phyloP scores from a whole-genome alignment of 306 rosid species.

The Fragaria ananassa region DNA sequence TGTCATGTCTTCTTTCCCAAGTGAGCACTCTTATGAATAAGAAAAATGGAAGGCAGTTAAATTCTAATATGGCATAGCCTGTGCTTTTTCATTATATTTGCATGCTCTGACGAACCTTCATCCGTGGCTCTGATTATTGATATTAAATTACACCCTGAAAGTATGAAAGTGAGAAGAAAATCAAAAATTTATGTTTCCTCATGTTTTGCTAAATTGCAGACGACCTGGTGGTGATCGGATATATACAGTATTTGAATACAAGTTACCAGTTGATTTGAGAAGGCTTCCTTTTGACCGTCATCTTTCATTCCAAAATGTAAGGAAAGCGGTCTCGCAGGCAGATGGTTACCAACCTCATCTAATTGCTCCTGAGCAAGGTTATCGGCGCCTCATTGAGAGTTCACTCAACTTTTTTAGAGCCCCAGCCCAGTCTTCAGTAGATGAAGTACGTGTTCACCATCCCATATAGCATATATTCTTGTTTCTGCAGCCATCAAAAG shows the following conservation, averaged over 20 bases:
- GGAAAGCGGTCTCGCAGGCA: conserved; percentile 47
- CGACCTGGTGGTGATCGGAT: conserved; percentile 57
- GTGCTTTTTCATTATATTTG: background rate
- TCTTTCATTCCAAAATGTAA: conserved; percentile 45
- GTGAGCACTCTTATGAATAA: background rate
- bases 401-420: conserved; percentile 45
- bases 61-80: background rate
- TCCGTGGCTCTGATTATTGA: background rate
- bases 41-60: background rate
- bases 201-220: conserved; percentile 28
- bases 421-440: conserved; percentile 56
- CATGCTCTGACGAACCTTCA: background rate
- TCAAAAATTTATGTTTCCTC: background rate
- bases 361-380: conserved; percentile 56
- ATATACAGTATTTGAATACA: conserved; percentile 44
- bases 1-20: background rate
- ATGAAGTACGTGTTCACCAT: conserved; percentile 34
- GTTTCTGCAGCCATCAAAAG: background rate
- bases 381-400: conserved; percentile 50
- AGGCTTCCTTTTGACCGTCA: conserved; percentile 50
- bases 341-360: conserved; percentile 64
- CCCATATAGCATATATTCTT: background rate
- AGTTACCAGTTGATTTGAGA: conserved; percentile 51
- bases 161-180: background rate
- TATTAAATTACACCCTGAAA: background rate